Conservation (phyloP, 2,329 filamentous ascomycete genomes). For the Stagonosporopsis cucurbitacearum region DNA sequence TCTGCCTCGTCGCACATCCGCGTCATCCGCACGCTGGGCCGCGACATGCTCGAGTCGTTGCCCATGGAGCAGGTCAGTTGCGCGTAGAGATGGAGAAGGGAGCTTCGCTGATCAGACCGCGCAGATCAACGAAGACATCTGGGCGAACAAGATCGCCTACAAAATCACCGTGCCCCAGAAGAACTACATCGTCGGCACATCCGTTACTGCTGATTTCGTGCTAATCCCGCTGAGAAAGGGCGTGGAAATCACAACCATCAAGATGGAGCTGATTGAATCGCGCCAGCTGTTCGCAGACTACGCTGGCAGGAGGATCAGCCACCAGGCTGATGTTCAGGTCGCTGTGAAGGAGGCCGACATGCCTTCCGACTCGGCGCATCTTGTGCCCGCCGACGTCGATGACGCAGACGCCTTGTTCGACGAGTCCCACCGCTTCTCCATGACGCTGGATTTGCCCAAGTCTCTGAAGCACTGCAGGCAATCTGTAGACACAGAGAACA, state of each 20-base stretch:
- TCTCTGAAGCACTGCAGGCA: constrained; percentile 84
- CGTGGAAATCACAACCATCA: constrained; percentile 81
- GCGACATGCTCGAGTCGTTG: constrained; percentile 73
- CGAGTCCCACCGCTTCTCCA: constrained; percentile 67
- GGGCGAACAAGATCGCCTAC: constrained; percentile 97
- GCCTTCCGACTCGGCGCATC: constrained; percentile 41
- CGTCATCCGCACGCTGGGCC: constrained; percentile 56
- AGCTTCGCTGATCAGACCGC: not conserved
- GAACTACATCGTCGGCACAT: constrained; percentile 91
- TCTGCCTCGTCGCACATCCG: constrained; percentile 72
- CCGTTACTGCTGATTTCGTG: constrained; percentile 81
- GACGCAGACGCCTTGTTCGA: constrained; percentile 51
- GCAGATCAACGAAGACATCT: constrained; percentile 87
- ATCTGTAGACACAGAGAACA: constrained; percentile 84
- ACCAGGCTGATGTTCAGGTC: constrained; percentile 43
- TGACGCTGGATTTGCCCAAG: constrained; percentile 74
- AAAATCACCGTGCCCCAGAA: constrained; percentile 92
- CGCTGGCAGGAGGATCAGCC: constrained; percentile 45
- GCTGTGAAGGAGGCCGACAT: constrained; percentile 44
- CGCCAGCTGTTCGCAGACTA: constrained; percentile 52
- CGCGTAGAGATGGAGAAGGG: too few relatives aligned
- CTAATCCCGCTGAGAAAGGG: constrained; percentile 90
- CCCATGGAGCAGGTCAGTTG: constrained; percentile 46
- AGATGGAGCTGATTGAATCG: constrained; percentile 77
- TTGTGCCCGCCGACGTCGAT: constrained; percentile 35